Conservation (phyloP, 768 basidiomycete genomes). For the Strobilomyces echinocephalus region DNA sequence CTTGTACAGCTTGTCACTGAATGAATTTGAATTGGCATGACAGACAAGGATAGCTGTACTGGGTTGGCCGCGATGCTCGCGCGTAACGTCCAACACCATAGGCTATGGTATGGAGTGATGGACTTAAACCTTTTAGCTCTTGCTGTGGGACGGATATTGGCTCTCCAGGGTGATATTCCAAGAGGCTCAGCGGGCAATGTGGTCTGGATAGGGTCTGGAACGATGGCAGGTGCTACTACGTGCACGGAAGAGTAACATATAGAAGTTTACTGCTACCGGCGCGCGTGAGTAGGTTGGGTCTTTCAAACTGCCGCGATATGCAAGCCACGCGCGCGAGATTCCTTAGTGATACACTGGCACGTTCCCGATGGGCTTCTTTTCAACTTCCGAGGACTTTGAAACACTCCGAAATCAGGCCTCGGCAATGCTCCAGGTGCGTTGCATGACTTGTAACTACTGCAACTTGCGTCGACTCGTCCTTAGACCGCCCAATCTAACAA, state of each 20-base stretch:
- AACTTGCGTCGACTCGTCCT: not conserved
- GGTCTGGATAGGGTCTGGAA: not conserved
- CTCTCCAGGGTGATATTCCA: too few relatives aligned
- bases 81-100: not conserved
- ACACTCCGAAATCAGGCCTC: not conserved
- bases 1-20: not conserved
- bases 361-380: not conserved
- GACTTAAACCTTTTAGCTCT: not conserved
- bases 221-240: not conserved
- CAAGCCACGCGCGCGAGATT: not conserved
- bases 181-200: too few relatives aligned
- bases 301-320: not conserved
- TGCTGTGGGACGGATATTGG: not conserved
- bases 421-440: not conserved
- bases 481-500: not conserved
- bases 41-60: not conserved
- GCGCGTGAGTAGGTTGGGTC: not conserved
- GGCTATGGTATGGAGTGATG: not conserved
- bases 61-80: not conserved
- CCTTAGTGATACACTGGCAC: not conserved
- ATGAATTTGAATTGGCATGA: constrained; percentile 20
- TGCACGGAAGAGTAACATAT: not conserved
- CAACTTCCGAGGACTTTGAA: not conserved
- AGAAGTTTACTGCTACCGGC: too few relatives aligned
- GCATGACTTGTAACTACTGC: too few relatives aligned